Base-by-base conservation (phyloP, 306 rosid species). In the Lathyrus sativus region DNA sequence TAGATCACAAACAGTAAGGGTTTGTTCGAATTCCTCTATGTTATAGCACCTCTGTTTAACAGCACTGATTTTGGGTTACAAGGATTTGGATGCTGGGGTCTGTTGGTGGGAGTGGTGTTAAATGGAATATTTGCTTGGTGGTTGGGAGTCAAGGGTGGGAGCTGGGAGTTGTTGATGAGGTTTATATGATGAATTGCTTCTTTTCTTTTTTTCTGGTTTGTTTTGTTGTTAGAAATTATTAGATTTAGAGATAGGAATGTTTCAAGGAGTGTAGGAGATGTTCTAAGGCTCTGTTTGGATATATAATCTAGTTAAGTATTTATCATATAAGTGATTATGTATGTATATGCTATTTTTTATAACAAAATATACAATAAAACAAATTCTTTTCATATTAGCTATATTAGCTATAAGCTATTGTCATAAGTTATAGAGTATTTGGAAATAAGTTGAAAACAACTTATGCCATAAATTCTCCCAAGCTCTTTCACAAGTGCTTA, bases 111-210 rank as follows among this genome's bases (percentile, higher is more conserved):
- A 67, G 67, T 41, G 46, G n/a, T 15, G 65, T 31, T 55, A 38
- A 74, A 13, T 65, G 72, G 7, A 11, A 35, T 19, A 2, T 68
- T 19, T 41, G 66, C 22, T 77, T 38, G 8, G 24, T 68, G 65
- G 57, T 53, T 33, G 44, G 33, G 45, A 46, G 56, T 67, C 26
- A 9, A 44, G 14, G 42, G 58, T 71, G 49, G 43, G 51, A 17
- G 57, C 43, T 42, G 35, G 7, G 4, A 50, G 55, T 60, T 72
- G 54, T 19, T 59, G 31, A 50, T 11, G 62, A 62, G 38, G 15
- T 66, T 49, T 75, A 35, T 42, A 10, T 37, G 33, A 28, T 10
- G 31, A 7, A 28, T 26, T 48, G 2, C 17, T 31, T 18, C 24
- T 62, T 7, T 26, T 72, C 19, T 35, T 39, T 72, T 33, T 37